A percentile compares a stretch with the other conserved stretches of the same genome.
These are phyloP conservation scores for Henningerozyma blattae DNA, from an alignment of 805 yeast species.

Conservation along the genomic window DNA sequence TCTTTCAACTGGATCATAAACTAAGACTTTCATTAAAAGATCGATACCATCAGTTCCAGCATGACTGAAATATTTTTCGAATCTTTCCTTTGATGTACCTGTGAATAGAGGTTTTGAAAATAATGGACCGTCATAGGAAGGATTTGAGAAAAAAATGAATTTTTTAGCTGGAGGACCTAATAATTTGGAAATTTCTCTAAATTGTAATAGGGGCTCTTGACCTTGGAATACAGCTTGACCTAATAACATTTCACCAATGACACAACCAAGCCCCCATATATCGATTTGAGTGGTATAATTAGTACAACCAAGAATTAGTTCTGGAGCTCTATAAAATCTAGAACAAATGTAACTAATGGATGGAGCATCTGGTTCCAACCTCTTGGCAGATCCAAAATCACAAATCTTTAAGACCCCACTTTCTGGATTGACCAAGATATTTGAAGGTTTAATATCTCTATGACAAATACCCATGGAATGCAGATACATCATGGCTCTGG, in stretches of 20 bases:
- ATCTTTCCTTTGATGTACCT: slow-evolving; percentile 42
- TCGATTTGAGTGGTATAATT: slow-evolving; percentile 85
- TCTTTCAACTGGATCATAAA: slow-evolving; percentile 81
- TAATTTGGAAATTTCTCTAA: slow-evolving; percentile 80
- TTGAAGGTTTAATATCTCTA: slow-evolving; percentile 77
- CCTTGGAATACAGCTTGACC: slow-evolving; percentile 97
- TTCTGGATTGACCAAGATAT: slow-evolving; percentile 63
- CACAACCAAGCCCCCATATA: slow-evolving; percentile 97
- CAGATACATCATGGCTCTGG: slow-evolving; percentile 72
- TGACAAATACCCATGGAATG: slow-evolving; percentile 75
- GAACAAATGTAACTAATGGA: slow-evolving; percentile 93
- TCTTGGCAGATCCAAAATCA: slow-evolving; percentile 79
- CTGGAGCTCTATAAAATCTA: slow-evolving; percentile 78
- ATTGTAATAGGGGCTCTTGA: slow-evolving; percentile 73
- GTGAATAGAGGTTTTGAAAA: slow-evolving; percentile 52
- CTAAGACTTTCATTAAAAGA: slow-evolving; percentile 65
- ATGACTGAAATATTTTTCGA: slow-evolving; percentile 56
- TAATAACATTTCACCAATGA: slow-evolving; percentile 82
- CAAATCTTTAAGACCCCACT: slow-evolving; percentile 61
- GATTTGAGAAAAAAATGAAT: slow-evolving; percentile 63
- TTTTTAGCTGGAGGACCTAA: slow-evolving; percentile 78
- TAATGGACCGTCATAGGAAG: slow-evolving; percentile 64
- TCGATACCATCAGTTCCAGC: slow-evolving; percentile 84
- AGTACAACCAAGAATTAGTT: slow-evolving; percentile 81
- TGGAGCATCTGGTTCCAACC: slow-evolving; percentile 67